phyloP scores from a whole-genome alignment of 169 alveolate genomes.

The Plasmodium fragile region DNA sequence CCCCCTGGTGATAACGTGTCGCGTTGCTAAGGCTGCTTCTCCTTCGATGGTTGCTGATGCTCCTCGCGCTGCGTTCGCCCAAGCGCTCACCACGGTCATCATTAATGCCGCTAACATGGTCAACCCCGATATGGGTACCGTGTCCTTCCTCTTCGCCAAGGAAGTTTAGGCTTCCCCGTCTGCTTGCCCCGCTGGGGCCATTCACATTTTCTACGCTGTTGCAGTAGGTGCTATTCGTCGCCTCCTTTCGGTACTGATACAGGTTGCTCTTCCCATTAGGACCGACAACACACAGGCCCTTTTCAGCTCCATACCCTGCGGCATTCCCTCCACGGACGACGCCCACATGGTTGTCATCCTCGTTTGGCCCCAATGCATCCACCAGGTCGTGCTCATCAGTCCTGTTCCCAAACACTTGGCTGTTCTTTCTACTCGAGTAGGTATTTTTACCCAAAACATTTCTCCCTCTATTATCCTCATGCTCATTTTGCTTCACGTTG shows the following conservation, averaged over 20 bases:
- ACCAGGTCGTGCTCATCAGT: background rate
- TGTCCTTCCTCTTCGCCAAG: background rate
- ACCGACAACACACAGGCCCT: background rate
- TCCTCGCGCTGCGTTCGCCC: background rate
- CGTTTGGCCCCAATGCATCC: slow-evolving; percentile 11
- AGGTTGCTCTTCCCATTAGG: slow-evolving; percentile 5
- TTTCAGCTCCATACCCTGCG: background rate
- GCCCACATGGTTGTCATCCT: slow-evolving; percentile 4
- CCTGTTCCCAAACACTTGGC: background rate
- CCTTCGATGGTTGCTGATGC: background rate
- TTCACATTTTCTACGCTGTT: slow-evolving; percentile 58
- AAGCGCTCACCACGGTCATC: background rate
- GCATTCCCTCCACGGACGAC: background rate
- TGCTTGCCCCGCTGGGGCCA: background rate
- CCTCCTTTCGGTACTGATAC: slow-evolving; percentile 21
- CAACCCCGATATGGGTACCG: background rate
- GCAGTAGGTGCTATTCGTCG: slow-evolving; percentile 40
- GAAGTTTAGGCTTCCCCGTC: background rate
- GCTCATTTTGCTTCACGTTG: slow-evolving; percentile 11
- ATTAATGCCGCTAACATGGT: background rate
- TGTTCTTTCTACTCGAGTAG: slow-evolving; percentile 3
- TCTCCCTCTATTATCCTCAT: background rate
- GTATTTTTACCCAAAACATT: background rate
- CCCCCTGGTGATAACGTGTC: slow-evolving; percentile 14
- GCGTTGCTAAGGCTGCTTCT: slow-evolving; percentile 15